Evolutionary conservation across 805 yeast genomes (phyloP), one percentile per base, ranked within the genome.

Genomic region (Pichia californica): DNA sequence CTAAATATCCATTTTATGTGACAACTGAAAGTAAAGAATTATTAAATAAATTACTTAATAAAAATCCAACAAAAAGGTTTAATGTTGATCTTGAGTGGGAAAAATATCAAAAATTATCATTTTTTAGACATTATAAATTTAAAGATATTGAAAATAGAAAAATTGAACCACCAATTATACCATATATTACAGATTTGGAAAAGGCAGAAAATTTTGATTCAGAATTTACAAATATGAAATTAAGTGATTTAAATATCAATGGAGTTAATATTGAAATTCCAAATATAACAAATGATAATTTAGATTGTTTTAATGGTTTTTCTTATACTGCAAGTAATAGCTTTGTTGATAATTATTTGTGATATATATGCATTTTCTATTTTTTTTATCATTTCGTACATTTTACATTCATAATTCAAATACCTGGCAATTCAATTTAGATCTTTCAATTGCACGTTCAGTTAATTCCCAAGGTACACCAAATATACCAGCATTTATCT

Each of bases 401-500:
- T 7, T 7, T 23, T 23, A 23, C 2, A 7, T 6, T 26, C 41
- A 68, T 25, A 75, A 42, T n/a, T 66, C 72, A 52, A 71, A 79
- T 10, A 81, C 83, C 28, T 63, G 65, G 43, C 70, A 69, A 5
- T 61, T 50, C 23, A 70, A 46, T 8, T 52, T 58, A 4, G 59
- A 45, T 19, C 64, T 53, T 15, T 61, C 44, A 45, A 87, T 55
- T 0, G 74, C 74, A 14, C 46, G 52, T 55, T 79, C 91, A 0
- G 95, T 85, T 10, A 70, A 50, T 13, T 68, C 71, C 95, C 95
- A 86, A 0, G 94, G 93, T 7, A 84, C 88, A 1, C 73, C 73
- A 59, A 86, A 87, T 2, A 87, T 74, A 0, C 95, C 95, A 26
- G 91, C 74, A 53, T 87, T 87, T 51, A 87, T 86, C 58, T 73